Conservation (phyloP, 768 basidiomycete species). For the Pisolithus marmoratus region DNA sequence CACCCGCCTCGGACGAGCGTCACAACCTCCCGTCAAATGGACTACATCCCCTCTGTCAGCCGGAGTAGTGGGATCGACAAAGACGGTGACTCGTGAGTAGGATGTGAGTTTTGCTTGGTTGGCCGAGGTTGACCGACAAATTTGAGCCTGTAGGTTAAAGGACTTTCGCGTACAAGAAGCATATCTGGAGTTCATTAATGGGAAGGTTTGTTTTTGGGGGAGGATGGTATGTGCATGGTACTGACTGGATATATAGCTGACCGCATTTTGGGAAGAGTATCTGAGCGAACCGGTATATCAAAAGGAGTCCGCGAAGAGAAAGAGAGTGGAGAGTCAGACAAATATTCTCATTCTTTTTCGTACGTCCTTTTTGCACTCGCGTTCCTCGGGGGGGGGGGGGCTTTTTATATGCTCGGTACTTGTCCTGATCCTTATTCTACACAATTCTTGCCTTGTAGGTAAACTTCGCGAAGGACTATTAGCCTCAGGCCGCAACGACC, state of each 20-base stretch:
- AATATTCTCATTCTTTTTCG: conserved; percentile 72
- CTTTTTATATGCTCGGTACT: background rate
- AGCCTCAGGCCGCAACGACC: conserved; percentile 53
- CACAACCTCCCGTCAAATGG: conserved; percentile 38
- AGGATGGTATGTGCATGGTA: background rate
- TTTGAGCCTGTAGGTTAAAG: conserved; percentile 49
- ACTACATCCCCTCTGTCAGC: conserved; percentile 66
- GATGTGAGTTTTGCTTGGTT: background rate
- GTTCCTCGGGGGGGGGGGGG: background rate
- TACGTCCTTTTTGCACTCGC: conserved; percentile 30
- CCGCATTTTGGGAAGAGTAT: conserved; percentile 40
- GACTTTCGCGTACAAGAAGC: conserved; percentile 55
- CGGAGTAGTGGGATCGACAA: conserved; percentile 71
- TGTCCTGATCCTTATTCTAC: background rate
- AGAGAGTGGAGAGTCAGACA: conserved; percentile 48
- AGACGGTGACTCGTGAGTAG: conserved; percentile 67
- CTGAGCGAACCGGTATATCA: conserved; percentile 13
- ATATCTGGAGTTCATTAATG: conserved; percentile 58
- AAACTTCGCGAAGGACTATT: conserved; percentile 72
- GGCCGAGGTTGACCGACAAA: conserved; percentile 24
- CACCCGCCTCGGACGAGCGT: background rate
- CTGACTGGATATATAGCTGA: conserved; percentile 34
- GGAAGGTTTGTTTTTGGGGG: conserved; percentile 44
- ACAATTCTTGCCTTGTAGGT: conserved; percentile 35
- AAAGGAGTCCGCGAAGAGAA: conserved; percentile 23